A percentile compares a stretch with the other conserved stretches of the same genome.
Conservation (phyloP, 108 stramenopile species). For the Stephanodiscus triporus region DNA sequence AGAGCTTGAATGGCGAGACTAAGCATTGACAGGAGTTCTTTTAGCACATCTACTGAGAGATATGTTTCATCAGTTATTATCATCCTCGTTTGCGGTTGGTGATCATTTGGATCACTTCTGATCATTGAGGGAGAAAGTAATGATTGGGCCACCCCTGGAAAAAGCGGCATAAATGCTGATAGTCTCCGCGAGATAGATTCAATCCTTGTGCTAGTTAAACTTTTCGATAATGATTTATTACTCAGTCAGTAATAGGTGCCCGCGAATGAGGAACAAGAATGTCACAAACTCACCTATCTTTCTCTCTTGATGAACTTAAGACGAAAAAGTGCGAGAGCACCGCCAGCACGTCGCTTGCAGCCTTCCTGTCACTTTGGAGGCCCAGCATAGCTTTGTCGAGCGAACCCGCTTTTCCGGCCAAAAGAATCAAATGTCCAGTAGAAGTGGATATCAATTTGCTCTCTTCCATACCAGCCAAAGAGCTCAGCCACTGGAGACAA, state of each 20-base stretch:
- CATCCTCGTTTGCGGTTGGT: neutral
- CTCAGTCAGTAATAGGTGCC: neutral
- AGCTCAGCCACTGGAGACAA: constrained; percentile 67
- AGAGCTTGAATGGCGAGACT: constrained; percentile 53
- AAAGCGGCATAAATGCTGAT: constrained; percentile 71
- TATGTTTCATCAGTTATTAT: constrained; percentile 34
- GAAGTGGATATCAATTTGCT: constrained; percentile 63
- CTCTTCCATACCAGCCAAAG: constrained; percentile 71
- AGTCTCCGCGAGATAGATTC: constrained; percentile 74
- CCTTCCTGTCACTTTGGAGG: neutral
- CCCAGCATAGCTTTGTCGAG: constrained; percentile 55
- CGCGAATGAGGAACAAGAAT: neutral
- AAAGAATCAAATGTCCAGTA: constrained; percentile 66
- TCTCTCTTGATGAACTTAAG: constrained; percentile 34
- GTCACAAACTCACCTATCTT: constrained; percentile 23
- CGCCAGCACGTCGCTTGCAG: constrained; percentile 9
- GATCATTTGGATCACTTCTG: constrained; percentile 9
- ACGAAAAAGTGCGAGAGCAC: constrained; percentile 42
- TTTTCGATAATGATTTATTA: constrained; percentile 1
- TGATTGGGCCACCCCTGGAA: constrained; percentile 74
- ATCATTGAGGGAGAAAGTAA: constrained; percentile 52
- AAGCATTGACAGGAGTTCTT: constrained; percentile 44
- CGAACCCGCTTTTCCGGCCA: constrained; percentile 73
- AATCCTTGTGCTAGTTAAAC: constrained; percentile 13
- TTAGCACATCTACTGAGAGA: constrained; percentile 29